Conservation (phyloP, 495 filamentous ascomycete species). For the Aspergillus avenaceus region DNA sequence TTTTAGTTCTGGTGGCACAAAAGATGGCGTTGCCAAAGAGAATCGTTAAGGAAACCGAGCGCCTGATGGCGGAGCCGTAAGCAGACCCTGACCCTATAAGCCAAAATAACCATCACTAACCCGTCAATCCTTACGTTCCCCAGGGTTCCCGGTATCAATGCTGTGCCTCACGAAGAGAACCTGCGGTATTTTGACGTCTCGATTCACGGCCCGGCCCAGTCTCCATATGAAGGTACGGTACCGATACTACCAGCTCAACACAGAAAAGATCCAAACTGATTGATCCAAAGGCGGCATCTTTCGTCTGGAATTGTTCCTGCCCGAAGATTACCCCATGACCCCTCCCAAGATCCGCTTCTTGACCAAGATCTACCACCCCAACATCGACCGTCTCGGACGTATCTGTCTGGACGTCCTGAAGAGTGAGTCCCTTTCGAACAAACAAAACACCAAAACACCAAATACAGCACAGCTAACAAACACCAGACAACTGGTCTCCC, state of each 20-base stretch:
- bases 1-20: slow-evolving; percentile 4
- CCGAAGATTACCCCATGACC: slow-evolving; percentile 99
- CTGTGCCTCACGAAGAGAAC: slow-evolving; percentile 97
- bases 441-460: background rate
- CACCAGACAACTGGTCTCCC: slow-evolving; percentile 93
- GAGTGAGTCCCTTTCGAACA: slow-evolving; percentile 50
- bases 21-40: slow-evolving; percentile 88
- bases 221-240: slow-evolving; percentile 81
- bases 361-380: slow-evolving; percentile 98
- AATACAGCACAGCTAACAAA: background rate
- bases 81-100: no score
- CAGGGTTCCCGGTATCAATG: slow-evolving; percentile 94
- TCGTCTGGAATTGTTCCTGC: slow-evolving; percentile 97
- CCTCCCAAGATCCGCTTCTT: slow-evolving; percentile 97
- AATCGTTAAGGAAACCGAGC: slow-evolving; percentile 98
- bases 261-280: background rate
- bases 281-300: slow-evolving; percentile 75
- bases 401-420: slow-evolving; percentile 98
- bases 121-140: background rate
- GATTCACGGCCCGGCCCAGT: slow-evolving; percentile 90
- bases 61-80: slow-evolving; percentile 94
- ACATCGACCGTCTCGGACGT: slow-evolving; percentile 94
- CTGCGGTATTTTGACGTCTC: slow-evolving; percentile 96
- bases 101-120: no score
- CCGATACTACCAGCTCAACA: background rate